Conservation (phyloP, 1,284 basidiomycete genomes). For the Cryptococcus sp. region DNA sequence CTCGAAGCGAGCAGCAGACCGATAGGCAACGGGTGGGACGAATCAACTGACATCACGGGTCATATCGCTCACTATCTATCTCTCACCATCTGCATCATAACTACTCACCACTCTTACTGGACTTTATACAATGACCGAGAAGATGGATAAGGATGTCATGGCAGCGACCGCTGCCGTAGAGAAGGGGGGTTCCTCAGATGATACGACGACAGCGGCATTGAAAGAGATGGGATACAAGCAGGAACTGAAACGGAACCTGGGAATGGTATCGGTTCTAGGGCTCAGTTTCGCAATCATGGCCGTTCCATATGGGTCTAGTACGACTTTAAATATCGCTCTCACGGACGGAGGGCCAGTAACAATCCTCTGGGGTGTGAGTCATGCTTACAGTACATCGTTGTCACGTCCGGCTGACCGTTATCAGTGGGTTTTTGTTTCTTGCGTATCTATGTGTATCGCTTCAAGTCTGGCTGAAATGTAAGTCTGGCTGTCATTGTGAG, state of each 20-base stretch:
- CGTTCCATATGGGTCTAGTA: constrained; percentile 49
- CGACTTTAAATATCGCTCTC: constrained; percentile 48
- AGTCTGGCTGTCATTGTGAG: constrained; percentile 2
- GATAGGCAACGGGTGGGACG: no score
- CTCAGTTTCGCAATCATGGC: constrained; percentile 50
- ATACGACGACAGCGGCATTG: constrained; percentile 28
- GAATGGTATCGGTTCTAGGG: constrained; percentile 51
- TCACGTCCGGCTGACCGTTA: not conserved
- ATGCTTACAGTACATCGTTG: not conserved
- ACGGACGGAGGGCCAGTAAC: constrained; percentile 50
- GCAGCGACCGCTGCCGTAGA: not conserved
- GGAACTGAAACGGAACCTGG: constrained; percentile 49
- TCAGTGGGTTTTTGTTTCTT: constrained; percentile 50
- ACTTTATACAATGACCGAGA: not conserved
- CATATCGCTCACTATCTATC: no score
- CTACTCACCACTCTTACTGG: no score
- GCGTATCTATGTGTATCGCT: constrained; percentile 50
- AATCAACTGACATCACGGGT: no score
- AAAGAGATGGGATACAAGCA: constrained; percentile 51
- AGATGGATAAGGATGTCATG: not conserved
- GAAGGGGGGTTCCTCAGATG: not conserved
- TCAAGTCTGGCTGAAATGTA: constrained; percentile 50
- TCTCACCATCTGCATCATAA: no score
- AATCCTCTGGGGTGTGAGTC: constrained; percentile 46
- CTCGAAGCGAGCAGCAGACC: no score